phyloP scores from a whole-genome alignment of 2,329 filamentous ascomycete genomes.

The Botryotinia narcissicola region DNA sequence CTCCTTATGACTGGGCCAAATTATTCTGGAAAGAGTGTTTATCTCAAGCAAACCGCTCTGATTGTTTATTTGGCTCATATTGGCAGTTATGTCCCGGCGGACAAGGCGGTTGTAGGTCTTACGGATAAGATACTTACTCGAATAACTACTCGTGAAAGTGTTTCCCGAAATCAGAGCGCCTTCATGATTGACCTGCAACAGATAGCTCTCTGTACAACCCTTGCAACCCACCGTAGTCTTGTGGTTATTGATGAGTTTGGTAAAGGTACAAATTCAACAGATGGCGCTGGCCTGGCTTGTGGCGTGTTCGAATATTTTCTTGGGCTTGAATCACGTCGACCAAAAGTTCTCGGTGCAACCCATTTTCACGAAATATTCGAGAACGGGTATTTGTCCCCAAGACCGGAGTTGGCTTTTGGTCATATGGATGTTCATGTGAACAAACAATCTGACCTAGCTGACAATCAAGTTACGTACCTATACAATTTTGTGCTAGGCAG shows the following conservation, averaged over 20 bases:
- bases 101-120: conserved; percentile 71
- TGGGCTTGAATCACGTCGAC: conserved; percentile 45
- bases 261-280: conserved; percentile 58
- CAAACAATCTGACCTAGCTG: conserved; percentile 46
- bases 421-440: conserved; percentile 72
- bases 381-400: conserved; percentile 52
- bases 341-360: conserved; percentile 60
- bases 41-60: conserved; percentile 87
- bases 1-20: conserved; percentile 89
- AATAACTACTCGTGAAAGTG: conserved; percentile 69
- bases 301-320: conserved; percentile 58
- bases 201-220: conserved; percentile 70
- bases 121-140: conserved; percentile 92
- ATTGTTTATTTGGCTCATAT: conserved; percentile 92
- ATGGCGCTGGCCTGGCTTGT: conserved; percentile 58
- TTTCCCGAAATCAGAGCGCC: conserved; percentile 57
- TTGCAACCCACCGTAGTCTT: conserved; percentile 73
- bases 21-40: conserved; percentile 94
- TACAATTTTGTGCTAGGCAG: conserved; percentile 68
- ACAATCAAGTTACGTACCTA: conserved; percentile 69
- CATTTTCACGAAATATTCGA: conserved; percentile 74
- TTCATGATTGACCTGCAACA: conserved; percentile 83
- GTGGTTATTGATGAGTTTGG: conserved; percentile 92
- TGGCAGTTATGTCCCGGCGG: conserved; percentile 86
- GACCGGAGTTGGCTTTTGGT: conserved; percentile 54